Evolutionary conservation across 441 rosid species (phyloP).

Genomic region (Corymbia citriodora): DNA sequence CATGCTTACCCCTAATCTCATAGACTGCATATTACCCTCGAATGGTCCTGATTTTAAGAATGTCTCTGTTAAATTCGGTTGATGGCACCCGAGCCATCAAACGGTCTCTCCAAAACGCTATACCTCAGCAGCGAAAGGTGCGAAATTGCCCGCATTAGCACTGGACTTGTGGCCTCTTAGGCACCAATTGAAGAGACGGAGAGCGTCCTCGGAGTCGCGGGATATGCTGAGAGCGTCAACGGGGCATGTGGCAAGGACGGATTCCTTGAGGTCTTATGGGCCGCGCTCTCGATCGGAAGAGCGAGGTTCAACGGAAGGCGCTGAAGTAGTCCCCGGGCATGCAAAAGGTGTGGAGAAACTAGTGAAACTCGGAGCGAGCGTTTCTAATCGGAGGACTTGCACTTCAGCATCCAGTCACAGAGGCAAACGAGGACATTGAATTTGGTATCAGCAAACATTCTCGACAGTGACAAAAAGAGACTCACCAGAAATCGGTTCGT

Average conservation of each 20-base stretch:
- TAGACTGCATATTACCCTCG: too few relatives aligned
- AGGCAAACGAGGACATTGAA: slow-evolving; percentile 67
- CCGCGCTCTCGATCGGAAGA: slow-evolving; percentile 83
- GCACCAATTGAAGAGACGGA: slow-evolving; percentile 90
- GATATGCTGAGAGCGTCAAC: slow-evolving; percentile 81
- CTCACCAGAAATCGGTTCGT: background rate
- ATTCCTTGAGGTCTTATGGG: slow-evolving; percentile 78
- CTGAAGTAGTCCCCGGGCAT: slow-evolving; percentile 64
- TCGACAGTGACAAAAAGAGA: background rate
- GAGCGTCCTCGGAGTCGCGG: slow-evolving; percentile 70
- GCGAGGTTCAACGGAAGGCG: slow-evolving; percentile 60
- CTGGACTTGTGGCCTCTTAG: slow-evolving; percentile 71
- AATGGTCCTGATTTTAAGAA: too few relatives aligned
- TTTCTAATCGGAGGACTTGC: too few relatives aligned
- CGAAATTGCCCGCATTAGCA: slow-evolving; percentile 71
- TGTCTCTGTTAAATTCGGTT: too few relatives aligned
- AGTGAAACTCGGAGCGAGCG: too few relatives aligned
- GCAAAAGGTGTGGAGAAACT: slow-evolving; percentile 49
- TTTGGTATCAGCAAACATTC: slow-evolving; percentile 47
- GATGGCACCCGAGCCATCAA: too few relatives aligned
- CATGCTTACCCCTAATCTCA: too few relatives aligned
- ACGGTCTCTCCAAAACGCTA: background rate
- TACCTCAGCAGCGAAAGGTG: slow-evolving; percentile 72
- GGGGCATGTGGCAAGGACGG: slow-evolving; percentile 68
- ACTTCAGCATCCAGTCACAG: slow-evolving; percentile 20